Base-by-base conservation (phyloP, 1,284 basidiomycete species). In the Malassezia equina region DNA sequence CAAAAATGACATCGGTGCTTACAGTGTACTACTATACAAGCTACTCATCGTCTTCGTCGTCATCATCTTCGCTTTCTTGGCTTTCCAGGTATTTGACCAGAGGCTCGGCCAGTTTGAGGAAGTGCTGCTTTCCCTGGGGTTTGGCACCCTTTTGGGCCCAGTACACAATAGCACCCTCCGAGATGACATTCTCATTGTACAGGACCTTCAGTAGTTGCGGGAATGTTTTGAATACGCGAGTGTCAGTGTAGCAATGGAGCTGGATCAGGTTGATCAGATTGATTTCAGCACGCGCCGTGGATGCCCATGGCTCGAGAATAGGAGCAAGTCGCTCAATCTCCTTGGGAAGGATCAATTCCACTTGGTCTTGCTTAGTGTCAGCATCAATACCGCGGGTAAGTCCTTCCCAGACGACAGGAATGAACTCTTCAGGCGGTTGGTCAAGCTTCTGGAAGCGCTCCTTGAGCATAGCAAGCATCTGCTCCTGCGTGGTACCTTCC, bases 71-170 rank as follows among this genome's bases (percentile, higher is more conserved):
- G n/a, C 42, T 46, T 46, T 48, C 52, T 29, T 55, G 40, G 28
- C 17, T 27, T 77, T 86, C 83, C 75, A 90, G 78, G 79, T 86
- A 88, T 84, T 88, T 90, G 71, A 95, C 90, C 34, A 96, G 81
- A 6, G 86, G 75, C 75, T 88, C 86, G 2, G 88, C 85, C 52
- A 81, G 83, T 78, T 89, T 90, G 65, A 95, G 78, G 81, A 96
- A 95, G 75, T 91, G 86, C 75, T 91, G 88, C 75, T 86, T 85
- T 50, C 90, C 91, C 75, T 94, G 87, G 1, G 88, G 82, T 78
- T 90, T 94, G 52, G 90, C 86, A 54, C 93, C 91, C 78, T 96
- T 96, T 77, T 87, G 84, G 77, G 89, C 81, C 91, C 91, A 96
- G 78, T 94, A 96, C 59, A 95, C 86, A 71, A 96, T 91, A 59